These are phyloP conservation scores for Cystobasidiaceae sp. DNA, from an alignment of 1,284 basidiomycete genomes.

Conservation along the genomic window DNA sequence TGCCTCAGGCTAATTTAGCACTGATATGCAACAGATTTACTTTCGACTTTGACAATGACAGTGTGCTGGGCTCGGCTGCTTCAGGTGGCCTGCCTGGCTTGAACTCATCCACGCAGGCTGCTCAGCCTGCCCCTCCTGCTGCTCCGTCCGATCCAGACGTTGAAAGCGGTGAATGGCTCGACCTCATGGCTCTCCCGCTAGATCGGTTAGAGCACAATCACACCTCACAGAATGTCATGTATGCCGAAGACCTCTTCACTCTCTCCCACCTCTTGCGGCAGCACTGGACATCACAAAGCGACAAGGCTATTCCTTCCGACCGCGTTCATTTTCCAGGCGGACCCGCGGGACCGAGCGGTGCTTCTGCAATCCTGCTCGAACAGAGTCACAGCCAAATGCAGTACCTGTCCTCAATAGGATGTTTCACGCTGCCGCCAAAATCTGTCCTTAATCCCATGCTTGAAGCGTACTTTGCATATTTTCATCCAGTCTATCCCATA, in stretches of 20 bases:
- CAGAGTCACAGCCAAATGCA: not conserved
- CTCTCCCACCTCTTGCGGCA: not conserved
- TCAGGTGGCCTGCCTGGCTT: no score
- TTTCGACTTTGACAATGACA: not conserved
- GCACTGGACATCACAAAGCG: not conserved
- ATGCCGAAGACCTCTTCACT: constrained; percentile 1
- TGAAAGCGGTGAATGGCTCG: not conserved
- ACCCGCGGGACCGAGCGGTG: not conserved
- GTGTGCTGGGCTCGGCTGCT: no score
- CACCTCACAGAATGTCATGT: constrained; percentile 1
- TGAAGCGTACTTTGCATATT: not conserved
- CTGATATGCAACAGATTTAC: not conserved
- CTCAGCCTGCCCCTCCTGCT: not conserved
- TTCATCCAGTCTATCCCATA: constrained; percentile 10
- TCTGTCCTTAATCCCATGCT: not conserved
- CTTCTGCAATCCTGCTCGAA: not conserved
- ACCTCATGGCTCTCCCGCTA: not conserved
- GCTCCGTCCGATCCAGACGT: not conserved
- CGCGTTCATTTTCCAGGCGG: not conserved
- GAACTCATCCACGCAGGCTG: not conserved
- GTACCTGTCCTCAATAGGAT: not conserved
- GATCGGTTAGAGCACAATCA: not conserved
- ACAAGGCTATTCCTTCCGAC: not conserved
- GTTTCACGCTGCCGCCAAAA: constrained; percentile 8
- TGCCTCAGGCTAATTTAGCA: no score